Conservation (phyloP, 2,329 filamentous ascomycete genomes). For the Fusarium ambrosium region DNA sequence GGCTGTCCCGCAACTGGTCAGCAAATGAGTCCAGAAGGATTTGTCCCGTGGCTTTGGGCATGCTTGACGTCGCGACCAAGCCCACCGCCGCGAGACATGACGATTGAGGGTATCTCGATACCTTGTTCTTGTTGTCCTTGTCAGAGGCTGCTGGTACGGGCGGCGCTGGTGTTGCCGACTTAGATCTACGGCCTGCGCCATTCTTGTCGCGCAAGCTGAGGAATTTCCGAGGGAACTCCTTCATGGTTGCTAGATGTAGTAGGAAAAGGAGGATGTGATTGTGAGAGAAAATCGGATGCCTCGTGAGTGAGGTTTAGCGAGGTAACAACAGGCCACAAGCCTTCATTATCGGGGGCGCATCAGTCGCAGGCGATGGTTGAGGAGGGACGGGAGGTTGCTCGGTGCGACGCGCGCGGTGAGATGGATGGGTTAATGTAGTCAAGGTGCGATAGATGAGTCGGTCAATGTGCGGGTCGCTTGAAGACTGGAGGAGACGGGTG, state of each 20-base stretch:
- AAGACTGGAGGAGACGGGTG: not conserved
- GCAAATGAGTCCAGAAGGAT: not conserved
- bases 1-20: constrained; percentile 53
- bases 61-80: not conserved
- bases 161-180: constrained; percentile 68
- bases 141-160: constrained; percentile 51
- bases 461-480: not conserved
- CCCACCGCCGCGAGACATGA: not conserved
- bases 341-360: constrained; percentile 50
- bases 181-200: constrained; percentile 65
- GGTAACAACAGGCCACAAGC: constrained; percentile 47
- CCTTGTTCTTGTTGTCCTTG: constrained; percentile 58
- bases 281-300: constrained; percentile 31
- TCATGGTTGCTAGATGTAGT: constrained; percentile 58
- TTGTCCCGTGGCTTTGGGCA: not conserved
- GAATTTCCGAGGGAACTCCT: constrained; percentile 73
- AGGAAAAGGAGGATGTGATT: constrained; percentile 1
- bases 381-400: constrained; percentile 30
- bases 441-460: constrained; percentile 4
- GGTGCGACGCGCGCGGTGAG: constrained; percentile 32
- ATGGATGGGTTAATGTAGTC: constrained; percentile 7
- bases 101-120: constrained; percentile 46
- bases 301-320: constrained; percentile 51
- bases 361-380: constrained; percentile 25
- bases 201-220: constrained; percentile 78